Evolutionary conservation across 202 grass and related monocot species (phyloP).

Genomic region (Schoenoplectus tabernaemontani): DNA sequence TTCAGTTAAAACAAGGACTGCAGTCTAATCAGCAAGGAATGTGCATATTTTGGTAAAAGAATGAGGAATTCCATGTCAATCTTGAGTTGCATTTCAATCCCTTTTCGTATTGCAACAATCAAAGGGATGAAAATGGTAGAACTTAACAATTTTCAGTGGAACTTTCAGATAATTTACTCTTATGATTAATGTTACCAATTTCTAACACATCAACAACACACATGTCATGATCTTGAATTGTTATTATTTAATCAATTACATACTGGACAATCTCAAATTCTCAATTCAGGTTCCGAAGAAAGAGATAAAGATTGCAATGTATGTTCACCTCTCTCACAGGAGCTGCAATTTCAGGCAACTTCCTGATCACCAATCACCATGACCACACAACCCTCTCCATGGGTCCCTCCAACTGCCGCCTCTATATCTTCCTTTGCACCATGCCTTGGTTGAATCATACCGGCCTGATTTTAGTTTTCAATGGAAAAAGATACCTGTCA

Average conservation of each 20-base stretch:
- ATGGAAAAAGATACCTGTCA: too few species aligned
- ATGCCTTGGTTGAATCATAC: too few species aligned
- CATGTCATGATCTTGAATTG: background rate
- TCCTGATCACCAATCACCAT: constrained; percentile 51
- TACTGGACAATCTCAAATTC: background rate
- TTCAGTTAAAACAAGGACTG: too few species aligned
- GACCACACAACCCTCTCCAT: constrained; percentile 56
- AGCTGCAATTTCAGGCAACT: constrained; percentile 43
- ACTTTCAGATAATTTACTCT: background rate
- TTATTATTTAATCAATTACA: background rate
- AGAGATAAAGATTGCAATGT: too few species aligned
- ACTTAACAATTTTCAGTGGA: too few species aligned
- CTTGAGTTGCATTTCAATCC: too few species aligned
- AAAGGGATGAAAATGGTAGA: too few species aligned
- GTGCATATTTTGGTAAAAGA: too few species aligned
- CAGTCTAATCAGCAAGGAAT: too few species aligned
- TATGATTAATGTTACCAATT: background rate
- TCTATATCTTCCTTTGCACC: constrained; percentile 34
- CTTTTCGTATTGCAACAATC: too few species aligned
- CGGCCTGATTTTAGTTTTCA: too few species aligned
- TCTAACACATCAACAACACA: background rate
- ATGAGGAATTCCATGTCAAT: too few species aligned
- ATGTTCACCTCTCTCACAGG: constrained; percentile 46
- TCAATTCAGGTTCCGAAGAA: background rate
- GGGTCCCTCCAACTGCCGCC: constrained; percentile 10